Evolutionary conservation across 1,139 yeast species (phyloP).

Genomic region (Yamadazyma taylorii): DNA sequence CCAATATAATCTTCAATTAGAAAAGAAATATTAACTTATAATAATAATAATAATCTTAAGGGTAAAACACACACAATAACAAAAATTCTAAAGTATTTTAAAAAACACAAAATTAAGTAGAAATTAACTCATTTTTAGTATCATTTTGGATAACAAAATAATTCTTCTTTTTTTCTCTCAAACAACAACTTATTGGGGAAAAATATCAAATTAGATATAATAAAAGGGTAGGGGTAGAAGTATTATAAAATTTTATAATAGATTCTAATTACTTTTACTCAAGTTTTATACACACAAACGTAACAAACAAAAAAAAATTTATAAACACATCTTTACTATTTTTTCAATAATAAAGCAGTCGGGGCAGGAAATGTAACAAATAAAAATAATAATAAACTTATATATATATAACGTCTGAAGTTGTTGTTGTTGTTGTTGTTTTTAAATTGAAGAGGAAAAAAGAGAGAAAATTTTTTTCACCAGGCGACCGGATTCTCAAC

Average conservation of each 20-base stretch:
- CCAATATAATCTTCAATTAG: neutral
- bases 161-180: conserved; percentile 6
- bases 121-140: conserved; percentile 12
- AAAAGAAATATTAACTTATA: neutral
- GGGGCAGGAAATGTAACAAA: conserved; percentile 16
- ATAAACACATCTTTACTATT: conserved; percentile 34
- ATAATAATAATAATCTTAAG: conserved; percentile 1
- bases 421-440: conserved; percentile 17
- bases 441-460: conserved; percentile 7
- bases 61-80: conserved; percentile 1
- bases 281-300: conserved; percentile 7
- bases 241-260: conserved; percentile 1
- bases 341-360: conserved; percentile 10
- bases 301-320: conserved; percentile 21
- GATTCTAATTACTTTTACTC: conserved; percentile 6
- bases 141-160: conserved; percentile 11
- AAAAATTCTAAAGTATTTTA: conserved; percentile 2
- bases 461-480: conserved; percentile 8
- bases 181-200: conserved; percentile 2
- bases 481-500: neutral
- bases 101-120: conserved; percentile 2
- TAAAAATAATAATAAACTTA: conserved; percentile 10
- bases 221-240: conserved; percentile 2
- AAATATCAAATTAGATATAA: conserved; percentile 1
- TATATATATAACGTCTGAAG: neutral